Evolutionary conservation across 192 early-diverging fungal species (phyloP).

Genomic region (Podila epicladia): DNA sequence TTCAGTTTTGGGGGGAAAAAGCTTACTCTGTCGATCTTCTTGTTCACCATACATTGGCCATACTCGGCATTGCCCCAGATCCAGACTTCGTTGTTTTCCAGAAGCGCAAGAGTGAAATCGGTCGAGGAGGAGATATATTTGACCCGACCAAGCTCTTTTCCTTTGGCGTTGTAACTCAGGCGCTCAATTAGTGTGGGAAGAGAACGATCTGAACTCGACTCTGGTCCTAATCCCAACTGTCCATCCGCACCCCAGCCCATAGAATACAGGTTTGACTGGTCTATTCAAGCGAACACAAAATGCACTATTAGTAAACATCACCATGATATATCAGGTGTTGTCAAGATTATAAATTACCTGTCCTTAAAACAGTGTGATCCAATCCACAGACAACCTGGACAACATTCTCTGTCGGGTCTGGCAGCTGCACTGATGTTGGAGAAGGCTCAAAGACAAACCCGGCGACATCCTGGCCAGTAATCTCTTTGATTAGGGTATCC

Average conservation of each 20-base stretch:
- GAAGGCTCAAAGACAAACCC: constrained; percentile 45
- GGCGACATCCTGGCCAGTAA: constrained; percentile 28
- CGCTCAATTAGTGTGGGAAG: constrained; percentile 58
- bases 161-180: constrained; percentile 40
- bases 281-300: constrained; percentile 1
- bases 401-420: constrained; percentile 46
- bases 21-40: constrained; percentile 64
- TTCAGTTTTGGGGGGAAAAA: no score
- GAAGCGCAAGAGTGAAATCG: constrained; percentile 72
- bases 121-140: constrained; percentile 67
- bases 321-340: not conserved
- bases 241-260: constrained; percentile 87
- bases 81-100: constrained; percentile 63
- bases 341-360: constrained; percentile 48
- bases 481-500: constrained; percentile 17
- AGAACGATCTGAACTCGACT: constrained; percentile 48
- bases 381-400: constrained; percentile 70
- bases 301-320: not conserved
- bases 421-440: constrained; percentile 23
- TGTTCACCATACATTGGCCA: constrained; percentile 73
- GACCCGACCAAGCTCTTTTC: constrained; percentile 40
- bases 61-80: constrained; percentile 84
- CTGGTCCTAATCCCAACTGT: constrained; percentile 69
- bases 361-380: constrained; percentile 72
- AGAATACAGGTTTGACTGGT: constrained; percentile 61